Conservation (phyloP, 108 stramenopile genomes). For the Stephanodiscus minutulus region DNA sequence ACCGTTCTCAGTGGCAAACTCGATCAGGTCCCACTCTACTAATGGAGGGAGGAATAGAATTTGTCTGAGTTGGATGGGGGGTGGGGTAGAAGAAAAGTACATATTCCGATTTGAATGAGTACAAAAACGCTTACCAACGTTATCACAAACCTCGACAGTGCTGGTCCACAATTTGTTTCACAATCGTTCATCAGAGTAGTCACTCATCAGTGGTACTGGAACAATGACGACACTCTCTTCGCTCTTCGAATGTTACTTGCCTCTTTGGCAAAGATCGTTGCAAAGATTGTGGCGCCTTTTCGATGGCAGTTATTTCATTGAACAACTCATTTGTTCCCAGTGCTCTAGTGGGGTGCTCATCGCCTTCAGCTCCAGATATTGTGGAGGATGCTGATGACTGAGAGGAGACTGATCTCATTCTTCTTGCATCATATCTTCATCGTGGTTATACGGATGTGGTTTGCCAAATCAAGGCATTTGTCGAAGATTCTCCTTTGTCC, state of each 20-base stretch:
- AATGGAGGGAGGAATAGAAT: neutral
- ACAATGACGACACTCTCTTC: constrained; percentile 64
- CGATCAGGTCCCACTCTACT: constrained; percentile 72
- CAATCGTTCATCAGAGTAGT: constrained; percentile 77
- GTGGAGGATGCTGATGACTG: neutral
- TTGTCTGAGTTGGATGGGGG: neutral
- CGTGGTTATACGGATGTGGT: neutral
- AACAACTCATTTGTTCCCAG: neutral
- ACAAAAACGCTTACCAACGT: neutral
- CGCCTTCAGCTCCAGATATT: neutral
- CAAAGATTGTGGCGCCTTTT: neutral
- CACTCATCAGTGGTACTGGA: constrained; percentile 74
- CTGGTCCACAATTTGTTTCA: constrained; percentile 73
- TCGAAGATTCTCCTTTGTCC: neutral
- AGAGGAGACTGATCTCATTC: neutral
- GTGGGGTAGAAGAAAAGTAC: too few relatives aligned
- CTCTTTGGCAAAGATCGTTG: neutral
- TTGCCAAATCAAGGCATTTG: neutral
- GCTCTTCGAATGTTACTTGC: constrained; percentile 23
- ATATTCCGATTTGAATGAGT: too few relatives aligned
- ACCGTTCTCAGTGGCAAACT: constrained; percentile 77
- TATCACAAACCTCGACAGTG: constrained; percentile 65
- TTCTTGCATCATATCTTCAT: neutral
- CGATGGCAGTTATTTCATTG: too few relatives aligned
- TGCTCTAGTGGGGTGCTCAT: neutral